Evolutionary conservation across 257 asterid genomes (phyloP), one percentile per base, ranked within the genome.

Genomic region (Henckelia pumila): DNA sequence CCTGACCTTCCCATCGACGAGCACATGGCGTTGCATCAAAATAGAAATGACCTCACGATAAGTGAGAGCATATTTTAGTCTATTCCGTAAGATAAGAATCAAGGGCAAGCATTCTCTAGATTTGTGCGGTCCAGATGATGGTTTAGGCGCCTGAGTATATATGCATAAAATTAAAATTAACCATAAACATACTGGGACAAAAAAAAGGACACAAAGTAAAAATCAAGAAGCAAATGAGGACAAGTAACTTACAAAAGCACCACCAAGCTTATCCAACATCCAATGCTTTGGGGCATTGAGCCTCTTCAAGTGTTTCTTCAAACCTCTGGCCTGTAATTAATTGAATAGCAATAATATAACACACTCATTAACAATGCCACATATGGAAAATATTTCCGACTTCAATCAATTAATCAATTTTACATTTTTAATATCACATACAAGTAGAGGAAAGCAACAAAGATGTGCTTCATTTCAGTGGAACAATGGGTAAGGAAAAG

Each of bases 241-340:
- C 7, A 16, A 6, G 14, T 1, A 49, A 76, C 80, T 76, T 76
- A 77, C 82, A 66, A 78, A 78, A 59, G 79, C 82, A 14, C 82
- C 82, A 28, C 82, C 82, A 56, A 78, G 82, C 56, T 78, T 78
- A 64, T 66, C 82, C 70, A 78, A 71, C 82, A 78, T 78, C 79
- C 82, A 78, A 64, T 73, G 78, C 32, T 78, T 73, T 0, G 82
- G 79, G 71, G 79, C 82, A 78, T 78, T 78, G 70, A 78, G 82
- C 79, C 76, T 78, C 82, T 78, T 78, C 73, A 78, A 40, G 68
- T 78, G 82, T 25, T 78, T 78, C 79, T 78, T 73, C 76, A 77
- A 61, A 16, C 82, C 82, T 69, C 79, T 78, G 16, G 82, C 82
- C 82, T 72, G 69, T 23, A 40, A 58, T 25, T 1, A 40, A 59